Evolutionary conservation across 2,329 filamentous ascomycete genomes (phyloP).

Genomic region (Didymosphaeria variabile): DNA sequence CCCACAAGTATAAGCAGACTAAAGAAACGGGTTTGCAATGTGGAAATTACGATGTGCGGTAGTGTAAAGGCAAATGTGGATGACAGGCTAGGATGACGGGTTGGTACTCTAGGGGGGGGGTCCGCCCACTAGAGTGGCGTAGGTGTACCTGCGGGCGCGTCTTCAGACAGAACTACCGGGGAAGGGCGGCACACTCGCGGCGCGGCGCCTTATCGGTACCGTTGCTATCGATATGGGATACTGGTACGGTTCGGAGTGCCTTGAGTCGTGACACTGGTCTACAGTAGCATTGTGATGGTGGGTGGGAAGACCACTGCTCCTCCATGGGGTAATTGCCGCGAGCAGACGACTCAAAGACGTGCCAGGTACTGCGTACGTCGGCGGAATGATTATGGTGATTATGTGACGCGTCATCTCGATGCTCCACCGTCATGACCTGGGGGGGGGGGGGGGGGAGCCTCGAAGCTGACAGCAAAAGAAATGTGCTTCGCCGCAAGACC

Average conservation of each 20-base stretch:
- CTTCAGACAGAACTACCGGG: slow-evolving; percentile 1
- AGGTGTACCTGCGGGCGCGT: slow-evolving; percentile 1
- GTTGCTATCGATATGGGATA: background rate
- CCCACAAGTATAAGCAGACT: slow-evolving; percentile 6
- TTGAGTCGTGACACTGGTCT: background rate
- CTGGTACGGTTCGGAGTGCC: background rate
- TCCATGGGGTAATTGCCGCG: background rate
- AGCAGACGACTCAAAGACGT: background rate
- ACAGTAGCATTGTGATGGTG: background rate
- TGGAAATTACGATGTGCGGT: slow-evolving; percentile 13
- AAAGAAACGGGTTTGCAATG: background rate
- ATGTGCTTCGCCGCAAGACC: background rate
- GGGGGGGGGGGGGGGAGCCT: no score
- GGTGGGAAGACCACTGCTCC: background rate
- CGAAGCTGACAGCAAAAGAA: background rate
- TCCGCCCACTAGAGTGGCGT: background rate
- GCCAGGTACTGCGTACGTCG: background rate
- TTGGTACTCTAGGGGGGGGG: background rate
- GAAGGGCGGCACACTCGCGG: background rate
- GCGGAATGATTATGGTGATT: no score
- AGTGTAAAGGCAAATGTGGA: background rate
- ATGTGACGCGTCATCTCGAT: slow-evolving; percentile 13
- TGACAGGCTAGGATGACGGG: slow-evolving; percentile 8
- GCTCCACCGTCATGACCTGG: background rate
- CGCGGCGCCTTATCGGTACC: slow-evolving; percentile 6